These are phyloP conservation scores for Pneumocystis murina DNA, from an alignment of 1,139 yeast genomes.

Conservation along the genomic window DNA sequence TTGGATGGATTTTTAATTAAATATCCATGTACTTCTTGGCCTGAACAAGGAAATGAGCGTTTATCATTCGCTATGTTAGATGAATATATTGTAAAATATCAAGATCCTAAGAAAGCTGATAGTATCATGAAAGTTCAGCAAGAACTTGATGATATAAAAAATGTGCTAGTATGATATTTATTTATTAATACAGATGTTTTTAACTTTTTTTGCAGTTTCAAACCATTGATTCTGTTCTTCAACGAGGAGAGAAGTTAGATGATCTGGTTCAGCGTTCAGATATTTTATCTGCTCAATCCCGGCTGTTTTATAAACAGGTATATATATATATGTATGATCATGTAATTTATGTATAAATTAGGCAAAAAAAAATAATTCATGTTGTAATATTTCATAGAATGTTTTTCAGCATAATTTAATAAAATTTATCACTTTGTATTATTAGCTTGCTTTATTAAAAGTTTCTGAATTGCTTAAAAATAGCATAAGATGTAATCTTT, in stretches of 20 bases:
- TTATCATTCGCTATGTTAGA: constrained; percentile 38
- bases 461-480: too few species aligned
- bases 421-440: too few species aligned
- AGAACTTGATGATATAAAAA: constrained; percentile 93
- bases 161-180: constrained; percentile 37
- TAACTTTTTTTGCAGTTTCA: constrained; percentile 37
- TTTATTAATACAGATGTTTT: background rate
- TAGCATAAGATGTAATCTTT: too few species aligned
- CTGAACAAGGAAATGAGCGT: constrained; percentile 33
- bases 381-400: constrained; percentile 61
- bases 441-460: too few species aligned
- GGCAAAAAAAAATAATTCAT: constrained; percentile 54
- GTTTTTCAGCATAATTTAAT: too few species aligned
- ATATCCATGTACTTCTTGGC: constrained; percentile 61
- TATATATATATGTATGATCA: constrained; percentile 34
- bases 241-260: constrained; percentile 92
- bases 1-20: constrained; percentile 78
- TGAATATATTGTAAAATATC: constrained; percentile 64
- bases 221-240: constrained; percentile 85
- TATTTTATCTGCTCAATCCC: constrained; percentile 72
- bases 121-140: constrained; percentile 94
- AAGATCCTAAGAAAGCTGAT: constrained; percentile 94
- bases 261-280: constrained; percentile 89
- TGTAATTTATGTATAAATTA: background rate
- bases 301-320: constrained; percentile 94